Evolutionary conservation across 805 yeast species (phyloP), one percentile per base, ranked within the genome.

Genomic region (Hanseniaspora nectarophila): DNA sequence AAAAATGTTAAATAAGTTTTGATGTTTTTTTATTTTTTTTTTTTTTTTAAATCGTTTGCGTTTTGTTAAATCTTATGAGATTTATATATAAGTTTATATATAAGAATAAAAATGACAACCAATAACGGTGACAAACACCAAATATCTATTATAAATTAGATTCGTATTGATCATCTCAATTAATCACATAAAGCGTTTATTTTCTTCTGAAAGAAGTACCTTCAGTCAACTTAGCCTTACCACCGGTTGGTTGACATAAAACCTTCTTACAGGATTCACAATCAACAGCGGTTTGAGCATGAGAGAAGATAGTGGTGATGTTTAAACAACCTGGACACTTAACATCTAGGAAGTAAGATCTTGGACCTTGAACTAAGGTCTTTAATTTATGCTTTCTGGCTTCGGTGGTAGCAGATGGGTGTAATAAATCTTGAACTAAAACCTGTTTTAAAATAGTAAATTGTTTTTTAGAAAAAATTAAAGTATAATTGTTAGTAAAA

Each of bases 151-250:
- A n/a, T n/a, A n/a, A n/a, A n/a, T n/a, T n/a, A n/a, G n/a, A n/a
- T n/a, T n/a, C n/a, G n/a, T 18, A 13, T 13, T 24, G 26, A 10
- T 18, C 16, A 29, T 18, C 35, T 43, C 34, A 43, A 43, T 43
- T 29, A 33, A 21, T 32, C 29, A 32, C 38, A 32, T 32, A 32
- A 43, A 21, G 24, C 42, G 57, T 62, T 83, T 86, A 90, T 87
- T 90, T 92, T 78, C 87, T 86, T 84, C 97, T 88, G 92, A 88
- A 92, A 68, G 98, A 92, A 72, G 95, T 85, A 75, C 99, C 99
- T 79, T 94, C 98, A 66, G 97, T 88, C 73, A 92, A 82, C 77
- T 84, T 88, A 70, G 97, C 97, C 82, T 92, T 92, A 80, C 99
- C 99, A 81, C 99, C 99, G 63, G 97, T 85, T 72, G 99, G 99